Evolutionary conservation across 129 eudicot genomes (phyloP).

Genomic region (sunflower (Helianthus annuus)): HanXRQr2.0-SUNRISE NC_035444.2:40324669-40325168

Average conservation of each 20-base stretch:
- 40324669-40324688: constrained; percentile 94
- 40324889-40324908: neutral
- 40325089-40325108: neutral
- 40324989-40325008: constrained; percentile 5
- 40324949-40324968: too few species aligned
- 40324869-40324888: constrained; percentile 2
- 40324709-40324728: constrained; percentile 83
- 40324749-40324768: constrained; percentile 72
- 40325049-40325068: neutral
- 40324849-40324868: constrained; percentile 17
- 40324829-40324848: constrained; percentile 42
- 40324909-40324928: neutral
- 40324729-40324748: constrained; percentile 91
- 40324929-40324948: constrained; percentile 4
- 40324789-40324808: constrained; percentile 86
- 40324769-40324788: constrained; percentile 78
- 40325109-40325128: constrained; percentile 16
- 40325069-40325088: neutral
- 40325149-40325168: constrained; percentile 24
- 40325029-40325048: neutral
- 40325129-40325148: neutral
- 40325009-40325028: neutral
- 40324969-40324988: constrained; percentile 10
- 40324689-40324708: constrained; percentile 89
- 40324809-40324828: constrained; percentile 84